Conservation (phyloP, 2,329 filamentous ascomycete species). For the Beauveria caledonica region DNA sequence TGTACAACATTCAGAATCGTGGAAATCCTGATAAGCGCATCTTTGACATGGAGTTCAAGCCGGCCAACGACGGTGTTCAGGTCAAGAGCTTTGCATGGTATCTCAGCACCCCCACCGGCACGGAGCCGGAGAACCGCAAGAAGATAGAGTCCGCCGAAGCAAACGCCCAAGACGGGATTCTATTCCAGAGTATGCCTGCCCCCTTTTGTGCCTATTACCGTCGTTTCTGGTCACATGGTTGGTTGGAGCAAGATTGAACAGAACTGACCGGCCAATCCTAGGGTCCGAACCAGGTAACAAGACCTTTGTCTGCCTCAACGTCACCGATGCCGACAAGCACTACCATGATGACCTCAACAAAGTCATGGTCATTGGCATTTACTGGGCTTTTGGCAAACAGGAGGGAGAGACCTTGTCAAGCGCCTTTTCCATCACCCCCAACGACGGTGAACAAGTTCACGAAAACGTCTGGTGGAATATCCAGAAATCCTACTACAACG, state of each 20-base stretch:
- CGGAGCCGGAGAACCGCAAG: too few species aligned
- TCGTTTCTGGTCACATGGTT: too few species aligned
- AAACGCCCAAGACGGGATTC: too few species aligned
- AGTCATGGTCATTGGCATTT: not conserved
- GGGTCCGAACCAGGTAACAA: too few species aligned
- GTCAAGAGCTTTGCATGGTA: not conserved
- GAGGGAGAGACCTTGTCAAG: not conserved
- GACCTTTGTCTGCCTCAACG: not conserved
- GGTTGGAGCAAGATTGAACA: too few species aligned
- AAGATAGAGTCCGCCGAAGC: too few species aligned
- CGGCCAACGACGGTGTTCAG: not conserved
- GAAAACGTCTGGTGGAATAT: too few species aligned
- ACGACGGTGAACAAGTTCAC: not conserved
- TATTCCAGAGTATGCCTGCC: not conserved
- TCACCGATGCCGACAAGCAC: not conserved
- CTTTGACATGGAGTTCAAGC: not conserved
- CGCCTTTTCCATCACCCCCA: not conserved
- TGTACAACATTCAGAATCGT: not conserved
- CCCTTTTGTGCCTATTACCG: not conserved
- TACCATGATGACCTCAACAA: not conserved
- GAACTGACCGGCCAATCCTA: too few species aligned
- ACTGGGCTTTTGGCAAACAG: not conserved
- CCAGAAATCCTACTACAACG: too few species aligned
- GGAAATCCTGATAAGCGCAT: accelerated
- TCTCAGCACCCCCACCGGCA: not conserved